Conservation (phyloP, 2,329 filamentous ascomycete species). For the Fusarium tupiense region DNA sequence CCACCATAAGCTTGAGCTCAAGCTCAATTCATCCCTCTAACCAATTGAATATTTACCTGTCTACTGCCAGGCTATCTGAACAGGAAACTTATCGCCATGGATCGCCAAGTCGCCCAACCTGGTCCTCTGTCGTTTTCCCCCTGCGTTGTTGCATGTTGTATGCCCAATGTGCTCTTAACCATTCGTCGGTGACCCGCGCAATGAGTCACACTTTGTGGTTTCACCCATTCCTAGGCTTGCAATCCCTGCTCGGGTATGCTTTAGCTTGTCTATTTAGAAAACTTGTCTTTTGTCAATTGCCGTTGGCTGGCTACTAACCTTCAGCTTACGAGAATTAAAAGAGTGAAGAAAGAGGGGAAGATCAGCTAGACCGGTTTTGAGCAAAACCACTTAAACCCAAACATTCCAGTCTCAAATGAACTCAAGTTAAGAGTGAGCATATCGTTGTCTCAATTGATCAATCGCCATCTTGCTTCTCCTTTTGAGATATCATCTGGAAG, state of each 20-base stretch:
- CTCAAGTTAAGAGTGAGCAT: neutral
- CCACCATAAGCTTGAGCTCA: constrained; percentile 11
- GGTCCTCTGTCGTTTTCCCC: constrained; percentile 9
- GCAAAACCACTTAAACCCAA: neutral
- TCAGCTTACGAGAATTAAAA: constrained; percentile 22
- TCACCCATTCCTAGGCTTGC: constrained; percentile 41
- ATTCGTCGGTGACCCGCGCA: constrained; percentile 37
- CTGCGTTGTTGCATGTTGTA: constrained; percentile 32
- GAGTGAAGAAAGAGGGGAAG: neutral
- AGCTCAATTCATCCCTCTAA: constrained; percentile 15
- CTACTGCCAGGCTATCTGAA: constrained; percentile 26
- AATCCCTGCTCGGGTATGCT: constrained; percentile 37
- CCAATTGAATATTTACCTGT: constrained; percentile 20
- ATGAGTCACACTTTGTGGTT: constrained; percentile 44
- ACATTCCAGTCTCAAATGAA: constrained; percentile 9
- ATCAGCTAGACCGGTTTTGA: neutral
- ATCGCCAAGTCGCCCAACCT: constrained; percentile 23
- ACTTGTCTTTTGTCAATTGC: constrained; percentile 26
- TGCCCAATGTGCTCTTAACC: constrained; percentile 30
- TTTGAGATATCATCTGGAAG: constrained; percentile 6
- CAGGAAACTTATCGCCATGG: constrained; percentile 6
- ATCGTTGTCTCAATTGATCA: constrained; percentile 29
- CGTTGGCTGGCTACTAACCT: constrained; percentile 24
- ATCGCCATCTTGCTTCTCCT: neutral
- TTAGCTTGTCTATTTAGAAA: constrained; percentile 37